Evolutionary conservation across 75 land plant genomes (phyloP).

Genomic region (Chamaecyparis obtusa): DNA sequence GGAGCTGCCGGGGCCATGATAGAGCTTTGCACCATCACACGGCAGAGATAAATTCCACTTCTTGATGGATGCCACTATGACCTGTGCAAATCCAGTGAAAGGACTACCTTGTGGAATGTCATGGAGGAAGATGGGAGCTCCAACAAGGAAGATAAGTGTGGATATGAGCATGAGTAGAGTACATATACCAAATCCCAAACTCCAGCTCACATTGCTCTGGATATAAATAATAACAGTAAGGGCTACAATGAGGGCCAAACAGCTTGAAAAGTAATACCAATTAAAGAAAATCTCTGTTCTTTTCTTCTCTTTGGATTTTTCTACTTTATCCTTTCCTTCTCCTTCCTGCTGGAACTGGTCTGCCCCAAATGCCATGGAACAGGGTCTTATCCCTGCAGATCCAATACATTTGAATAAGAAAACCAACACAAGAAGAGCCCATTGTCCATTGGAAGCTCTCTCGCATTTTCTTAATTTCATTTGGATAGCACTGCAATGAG

Average conservation of each 20-base stretch:
- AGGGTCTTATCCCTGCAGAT: conserved; percentile 28
- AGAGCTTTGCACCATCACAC: conserved; percentile 15
- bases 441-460: conserved; percentile 1
- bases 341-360: conserved; percentile 27
- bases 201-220: conserved; percentile 42
- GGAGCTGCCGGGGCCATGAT: neutral
- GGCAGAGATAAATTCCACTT: conserved; percentile 24
- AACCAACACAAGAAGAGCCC: conserved; percentile 8
- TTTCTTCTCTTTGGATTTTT: neutral
- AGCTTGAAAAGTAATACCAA: conserved; percentile 21
- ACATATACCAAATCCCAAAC: conserved; percentile 38
- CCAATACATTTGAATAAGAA: conserved; percentile 20
- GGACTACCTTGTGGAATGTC: conserved; percentile 29
- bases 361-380: conserved; percentile 29
- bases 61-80: conserved; percentile 26
- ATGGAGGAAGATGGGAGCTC: conserved; percentile 15
- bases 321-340: neutral
- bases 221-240: conserved; percentile 33
- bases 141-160: conserved; percentile 25
- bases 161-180: conserved; percentile 27
- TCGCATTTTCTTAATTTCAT: neutral
- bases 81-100: conserved; percentile 30
- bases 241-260: conserved; percentile 1
- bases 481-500: conserved; percentile 1
- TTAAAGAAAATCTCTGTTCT: conserved; percentile 27